Base-by-base conservation (phyloP, 768 basidiomycete genomes). In the Panellus pusillus region DNA sequence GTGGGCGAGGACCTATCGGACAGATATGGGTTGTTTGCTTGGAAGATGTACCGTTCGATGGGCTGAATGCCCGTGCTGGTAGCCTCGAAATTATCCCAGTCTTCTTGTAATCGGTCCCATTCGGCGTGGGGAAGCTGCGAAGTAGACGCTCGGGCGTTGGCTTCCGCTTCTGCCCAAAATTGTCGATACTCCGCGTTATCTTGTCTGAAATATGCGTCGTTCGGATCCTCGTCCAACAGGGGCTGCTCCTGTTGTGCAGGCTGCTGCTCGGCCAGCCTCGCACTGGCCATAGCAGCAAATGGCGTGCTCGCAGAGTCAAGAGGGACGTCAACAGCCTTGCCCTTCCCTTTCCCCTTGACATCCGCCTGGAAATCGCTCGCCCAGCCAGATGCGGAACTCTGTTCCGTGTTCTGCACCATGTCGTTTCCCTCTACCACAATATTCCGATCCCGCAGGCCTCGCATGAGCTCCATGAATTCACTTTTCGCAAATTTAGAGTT, bases 401-500 rank as follows among this genome's bases (percentile, higher is more conserved):
- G 67, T 11, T 71, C 74, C 43, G 74, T 74, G 46, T 74, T 83
- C 52, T 79, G 71, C 11, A 95, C 88, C 69, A 97, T 81, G 47
- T 85, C 70, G 63, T 93, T 86, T 17, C 87, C 90, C 44, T 89
- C 84, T 2, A 96, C 86, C 14, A 85, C 77, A 37, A 92, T 77
- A 63, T 88, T 80, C 8, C 85, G 81, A 68, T 94, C 93, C 36
- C 91, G 76, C 50, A 97, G 71, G 67, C 91, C 84, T 47, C 79
- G 81, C 93, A 97, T 96, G 24, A 97, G 76, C 18, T 79, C 78
- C 77, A 97, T 75, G 66, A 97, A 97, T 54, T 81, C 78, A 68
- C 91, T 93, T 29, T 91, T 80, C 69, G 83, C 78, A 64, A 97
- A 93, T 67, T 96, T 97, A 32, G 86, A 82, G 64, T 91, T 93